A percentile compares a stretch with the other conserved stretches of the same genome.
These are phyloP conservation scores for Penicillium psychrofluorescens DNA, from an alignment of 495 filamentous ascomycete genomes.

Conservation along the genomic window DNA sequence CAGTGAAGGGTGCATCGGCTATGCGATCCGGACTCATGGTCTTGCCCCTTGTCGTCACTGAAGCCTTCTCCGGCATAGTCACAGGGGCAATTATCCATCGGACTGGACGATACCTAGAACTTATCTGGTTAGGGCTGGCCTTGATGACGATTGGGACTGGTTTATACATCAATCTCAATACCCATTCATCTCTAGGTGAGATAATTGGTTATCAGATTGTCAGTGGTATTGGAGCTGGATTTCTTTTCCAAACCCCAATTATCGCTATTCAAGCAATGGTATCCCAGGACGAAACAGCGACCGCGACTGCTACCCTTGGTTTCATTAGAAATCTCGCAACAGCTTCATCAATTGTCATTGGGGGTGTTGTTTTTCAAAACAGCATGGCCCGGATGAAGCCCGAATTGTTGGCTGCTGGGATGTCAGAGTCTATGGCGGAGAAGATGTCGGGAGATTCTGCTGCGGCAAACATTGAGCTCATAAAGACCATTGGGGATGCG, in stretches of 20 bases:
- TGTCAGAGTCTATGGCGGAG: slow-evolving; percentile 26
- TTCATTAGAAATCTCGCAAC: slow-evolving; percentile 70
- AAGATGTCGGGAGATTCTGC: slow-evolving; percentile 42
- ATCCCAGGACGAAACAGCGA: slow-evolving; percentile 60
- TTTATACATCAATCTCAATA: slow-evolving; percentile 40
- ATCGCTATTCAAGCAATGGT: slow-evolving; percentile 73
- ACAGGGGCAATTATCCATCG: slow-evolving; percentile 49
- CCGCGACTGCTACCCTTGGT: slow-evolving; percentile 67
- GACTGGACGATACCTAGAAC: slow-evolving; percentile 52
- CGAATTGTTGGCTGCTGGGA: slow-evolving; percentile 37
- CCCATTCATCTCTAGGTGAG: slow-evolving; percentile 28
- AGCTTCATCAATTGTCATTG: slow-evolving; percentile 66
- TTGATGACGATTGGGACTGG: slow-evolving; percentile 46
- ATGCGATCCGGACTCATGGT: slow-evolving; percentile 45
- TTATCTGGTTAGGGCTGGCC: slow-evolving; percentile 43
- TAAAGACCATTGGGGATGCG: slow-evolving; percentile 36
- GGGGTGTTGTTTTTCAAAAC: slow-evolving; percentile 71
- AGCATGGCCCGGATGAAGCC: slow-evolving; percentile 41
- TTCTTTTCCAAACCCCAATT: slow-evolving; percentile 55
- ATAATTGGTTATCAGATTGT: slow-evolving; percentile 54
- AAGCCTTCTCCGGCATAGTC: slow-evolving; percentile 40
- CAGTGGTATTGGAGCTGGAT: slow-evolving; percentile 45
- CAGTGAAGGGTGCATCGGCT: slow-evolving; percentile 50
- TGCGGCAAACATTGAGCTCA: slow-evolving; percentile 42
- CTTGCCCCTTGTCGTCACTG: slow-evolving; percentile 44